phyloP scores from a whole-genome alignment of 495 filamentous ascomycete genomes.

The Trichoderma gamsii region DNA sequence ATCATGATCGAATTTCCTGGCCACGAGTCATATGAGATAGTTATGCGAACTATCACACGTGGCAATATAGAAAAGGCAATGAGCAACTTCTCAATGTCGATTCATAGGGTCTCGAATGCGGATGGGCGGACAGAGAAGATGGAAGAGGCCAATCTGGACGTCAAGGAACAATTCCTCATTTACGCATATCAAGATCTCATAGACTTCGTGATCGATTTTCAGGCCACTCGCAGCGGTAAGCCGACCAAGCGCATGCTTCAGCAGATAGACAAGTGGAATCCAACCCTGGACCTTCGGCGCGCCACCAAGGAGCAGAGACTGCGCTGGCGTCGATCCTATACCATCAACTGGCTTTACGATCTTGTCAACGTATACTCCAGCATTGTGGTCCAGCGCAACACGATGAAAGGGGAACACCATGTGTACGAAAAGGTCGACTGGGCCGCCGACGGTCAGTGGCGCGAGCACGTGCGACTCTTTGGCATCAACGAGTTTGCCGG shows the following conservation, averaged over 20 bases:
- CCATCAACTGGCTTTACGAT: conserved; percentile 48
- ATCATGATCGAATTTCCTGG: conserved; percentile 17
- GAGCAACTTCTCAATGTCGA: background rate
- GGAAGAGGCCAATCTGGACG: background rate
- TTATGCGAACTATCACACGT: background rate
- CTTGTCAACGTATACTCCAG: conserved; percentile 39
- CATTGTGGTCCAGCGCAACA: conserved; percentile 36
- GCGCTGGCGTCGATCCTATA: conserved; percentile 41
- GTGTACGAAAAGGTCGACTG: conserved; percentile 29
- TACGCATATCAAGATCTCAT: conserved; percentile 27
- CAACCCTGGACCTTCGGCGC: conserved; percentile 34
- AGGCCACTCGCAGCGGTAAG: conserved; percentile 37
- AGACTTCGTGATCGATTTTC: conserved; percentile 43
- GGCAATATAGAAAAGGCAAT: background rate
- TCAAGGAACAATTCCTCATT: background rate
- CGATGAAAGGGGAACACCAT: conserved; percentile 27
- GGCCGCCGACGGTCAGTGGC: no score
- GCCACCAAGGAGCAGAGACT: conserved; percentile 34
- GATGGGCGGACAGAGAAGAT: background rate
- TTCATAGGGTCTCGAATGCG: background rate
- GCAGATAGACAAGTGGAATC: conserved; percentile 38
- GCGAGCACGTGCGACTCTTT: conserved; percentile 31
- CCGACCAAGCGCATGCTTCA: conserved; percentile 39
- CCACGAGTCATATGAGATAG: background rate
- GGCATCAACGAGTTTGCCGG: conserved; percentile 38